Percentiles rank a stretch among this genome's conserved stretches.
Conservation (phyloP, 768 basidiomycete species). For the Porphyrellus cyaneotinctus region DNA sequence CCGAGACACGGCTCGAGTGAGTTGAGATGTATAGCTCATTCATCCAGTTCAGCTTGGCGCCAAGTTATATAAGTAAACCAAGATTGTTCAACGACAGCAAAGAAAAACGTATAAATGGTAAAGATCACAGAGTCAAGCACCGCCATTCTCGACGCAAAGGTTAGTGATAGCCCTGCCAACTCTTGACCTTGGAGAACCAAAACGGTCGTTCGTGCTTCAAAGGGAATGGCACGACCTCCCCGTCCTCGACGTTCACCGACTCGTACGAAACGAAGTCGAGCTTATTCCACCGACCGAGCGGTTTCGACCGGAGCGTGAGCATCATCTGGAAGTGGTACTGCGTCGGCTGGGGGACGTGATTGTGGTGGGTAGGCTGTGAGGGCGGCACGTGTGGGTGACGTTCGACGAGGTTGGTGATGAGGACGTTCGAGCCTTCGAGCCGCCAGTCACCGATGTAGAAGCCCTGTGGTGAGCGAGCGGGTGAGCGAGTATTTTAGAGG, state of each 20-base stretch:
- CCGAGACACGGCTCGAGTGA: background rate
- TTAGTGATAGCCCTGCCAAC: conserved; percentile 40
- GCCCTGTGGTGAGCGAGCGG: conserved; percentile 44
- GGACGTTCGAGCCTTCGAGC: conserved; percentile 57
- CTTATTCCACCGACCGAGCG: conserved; percentile 77
- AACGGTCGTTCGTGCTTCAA: conserved; percentile 87
- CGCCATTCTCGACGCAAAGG: background rate
- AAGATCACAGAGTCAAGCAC: background rate
- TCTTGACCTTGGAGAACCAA: conserved; percentile 89
- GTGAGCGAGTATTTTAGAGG: background rate
- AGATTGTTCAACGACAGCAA: background rate
- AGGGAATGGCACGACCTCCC: conserved; percentile 63
- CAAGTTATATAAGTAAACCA: background rate
- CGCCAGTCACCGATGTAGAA: conserved; percentile 69
- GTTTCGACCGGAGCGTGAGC: conserved; percentile 66
- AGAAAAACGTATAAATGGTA: background rate
- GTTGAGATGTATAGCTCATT: background rate
- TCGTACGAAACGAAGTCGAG: conserved; percentile 72
- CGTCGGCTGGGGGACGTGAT: conserved; percentile 16
- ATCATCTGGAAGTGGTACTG: conserved; percentile 75
- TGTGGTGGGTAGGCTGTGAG: conserved; percentile 7
- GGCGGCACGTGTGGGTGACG: conserved; percentile 4
- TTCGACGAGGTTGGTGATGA: conserved; percentile 63
- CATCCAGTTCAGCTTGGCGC: background rate
- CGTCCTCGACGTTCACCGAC: conserved; percentile 70